Conservation (phyloP, 495 filamentous ascomycete species). For the Wilcoxina mikolae region DNA sequence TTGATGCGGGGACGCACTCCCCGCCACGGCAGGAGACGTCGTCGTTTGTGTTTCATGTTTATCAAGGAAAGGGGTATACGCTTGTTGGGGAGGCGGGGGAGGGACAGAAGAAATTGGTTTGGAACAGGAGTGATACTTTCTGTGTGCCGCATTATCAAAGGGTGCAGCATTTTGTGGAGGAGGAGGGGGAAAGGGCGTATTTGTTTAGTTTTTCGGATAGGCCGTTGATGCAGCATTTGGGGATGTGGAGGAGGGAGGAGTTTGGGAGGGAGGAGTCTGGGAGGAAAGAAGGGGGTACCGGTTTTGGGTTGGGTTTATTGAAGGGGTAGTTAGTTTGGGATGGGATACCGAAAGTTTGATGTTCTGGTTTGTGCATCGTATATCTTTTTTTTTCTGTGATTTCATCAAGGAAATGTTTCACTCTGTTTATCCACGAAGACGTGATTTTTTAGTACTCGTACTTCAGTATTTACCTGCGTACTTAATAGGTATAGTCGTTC, state of each 20-base stretch:
- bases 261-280: background rate
- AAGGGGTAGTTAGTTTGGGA: background rate
- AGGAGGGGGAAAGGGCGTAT: constrained; percentile 1
- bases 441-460: too few relatives aligned
- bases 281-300: too few relatives aligned
- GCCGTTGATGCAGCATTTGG: constrained; percentile 1
- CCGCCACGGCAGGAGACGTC: background rate
- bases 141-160: background rate
- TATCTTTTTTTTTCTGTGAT: too few relatives aligned
- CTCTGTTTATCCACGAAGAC: too few relatives aligned
- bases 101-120: constrained; percentile 1
- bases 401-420: too few relatives aligned
- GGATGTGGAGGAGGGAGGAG: background rate
- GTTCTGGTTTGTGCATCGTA: too few relatives aligned
- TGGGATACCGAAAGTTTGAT: too few relatives aligned
- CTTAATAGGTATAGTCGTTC: too few relatives aligned
- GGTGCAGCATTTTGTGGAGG: background rate
- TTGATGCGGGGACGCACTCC: background rate
- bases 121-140: background rate
- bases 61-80: background rate
- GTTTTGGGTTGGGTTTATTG: background rate
- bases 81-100: background rate
- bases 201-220: constrained; percentile 6
- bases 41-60: constrained; percentile 8
- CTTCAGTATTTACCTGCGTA: too few relatives aligned